phyloP scores from a whole-genome alignment of 345 rosid species.

The Microthlaspi erraticum region DNA sequence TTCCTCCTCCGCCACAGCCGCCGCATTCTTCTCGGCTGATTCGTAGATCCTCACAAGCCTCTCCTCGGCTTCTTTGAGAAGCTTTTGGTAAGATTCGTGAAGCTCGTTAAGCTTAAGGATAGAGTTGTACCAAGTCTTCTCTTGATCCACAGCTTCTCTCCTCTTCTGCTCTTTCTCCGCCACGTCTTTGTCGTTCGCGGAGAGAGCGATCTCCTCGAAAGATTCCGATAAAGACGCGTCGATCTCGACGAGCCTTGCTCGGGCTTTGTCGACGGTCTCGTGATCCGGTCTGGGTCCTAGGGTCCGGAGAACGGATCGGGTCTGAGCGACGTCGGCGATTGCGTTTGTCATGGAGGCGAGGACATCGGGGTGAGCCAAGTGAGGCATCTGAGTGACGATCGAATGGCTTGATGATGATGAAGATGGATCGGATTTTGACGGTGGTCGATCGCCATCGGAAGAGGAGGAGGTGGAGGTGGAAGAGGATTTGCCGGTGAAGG shows the following conservation, averaged over 20 bases:
- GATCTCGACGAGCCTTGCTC: slow-evolving; percentile 59
- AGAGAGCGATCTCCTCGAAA: slow-evolving; percentile 75
- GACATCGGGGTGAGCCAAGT: slow-evolving; percentile 65
- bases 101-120: slow-evolving; percentile 78
- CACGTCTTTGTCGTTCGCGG: slow-evolving; percentile 58
- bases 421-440: slow-evolving; percentile 41
- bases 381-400: slow-evolving; percentile 61
- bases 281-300: slow-evolving; percentile 95
- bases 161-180: slow-evolving; percentile 65
- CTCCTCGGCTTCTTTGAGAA: slow-evolving; percentile 83
- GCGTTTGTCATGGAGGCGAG: slow-evolving; percentile 78
- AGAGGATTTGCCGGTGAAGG: slow-evolving; percentile 55
- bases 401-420: slow-evolving; percentile 45
- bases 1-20: slow-evolving; percentile 35
- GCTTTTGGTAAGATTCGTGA: slow-evolving; percentile 74
- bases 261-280: slow-evolving; percentile 82
- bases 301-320: slow-evolving; percentile 78
- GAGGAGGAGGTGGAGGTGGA: slow-evolving; percentile 40
- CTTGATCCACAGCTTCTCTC: slow-evolving; percentile 64
- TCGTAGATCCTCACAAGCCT: slow-evolving; percentile 73
- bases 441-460: slow-evolving; percentile 44
- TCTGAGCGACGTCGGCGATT: slow-evolving; percentile 73
- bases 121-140: slow-evolving; percentile 52
- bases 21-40: slow-evolving; percentile 49
- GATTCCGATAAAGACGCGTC: slow-evolving; percentile 63